Conservation (phyloP, 2,329 filamentous ascomycete species). For the Hypoxylon sp. region DNA sequence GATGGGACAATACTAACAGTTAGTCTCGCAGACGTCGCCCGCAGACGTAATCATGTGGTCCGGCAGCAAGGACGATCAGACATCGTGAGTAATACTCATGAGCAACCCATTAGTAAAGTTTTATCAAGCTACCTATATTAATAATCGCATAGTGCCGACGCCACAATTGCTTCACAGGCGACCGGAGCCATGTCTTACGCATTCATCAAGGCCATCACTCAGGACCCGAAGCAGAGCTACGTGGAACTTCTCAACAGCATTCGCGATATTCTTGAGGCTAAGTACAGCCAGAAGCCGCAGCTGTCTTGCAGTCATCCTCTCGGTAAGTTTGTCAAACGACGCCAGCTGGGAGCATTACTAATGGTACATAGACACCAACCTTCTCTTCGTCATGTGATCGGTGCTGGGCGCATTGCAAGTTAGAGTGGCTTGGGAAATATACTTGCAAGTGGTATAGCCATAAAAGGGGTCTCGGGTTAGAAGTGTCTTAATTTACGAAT, state of each 20-base stretch:
- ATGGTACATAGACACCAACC: conserved; percentile 65
- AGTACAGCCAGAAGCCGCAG: conserved; percentile 96
- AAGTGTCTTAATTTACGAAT: neutral
- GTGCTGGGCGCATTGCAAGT: neutral
- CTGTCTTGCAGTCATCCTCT: conserved; percentile 96
- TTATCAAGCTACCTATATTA: neutral
- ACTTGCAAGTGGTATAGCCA: too few relatives aligned
- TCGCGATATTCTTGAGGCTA: conserved; percentile 86
- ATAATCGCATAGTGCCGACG: conserved; percentile 76
- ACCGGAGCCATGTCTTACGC: conserved; percentile 99
- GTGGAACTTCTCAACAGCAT: conserved; percentile 97
- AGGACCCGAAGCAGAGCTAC: conserved; percentile 98
- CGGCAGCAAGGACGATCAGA: conserved; percentile 96
- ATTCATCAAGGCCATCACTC: conserved; percentile 91
- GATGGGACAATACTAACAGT: conserved; percentile 5
- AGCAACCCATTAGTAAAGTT: too few relatives aligned
- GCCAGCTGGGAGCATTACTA: conserved; percentile 28
- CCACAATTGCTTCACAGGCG: conserved; percentile 88
- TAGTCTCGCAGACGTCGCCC: conserved; percentile 76
- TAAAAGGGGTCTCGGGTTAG: neutral
- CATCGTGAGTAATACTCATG: conserved; percentile 80
- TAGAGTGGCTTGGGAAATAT: neutral
- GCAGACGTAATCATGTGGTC: conserved; percentile 99
- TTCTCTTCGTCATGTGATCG: conserved; percentile 71
- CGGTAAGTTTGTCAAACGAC: conserved; percentile 69